Base-by-base conservation (phyloP, 805 yeast genomes). In the Danielia oregonensis region DNA sequence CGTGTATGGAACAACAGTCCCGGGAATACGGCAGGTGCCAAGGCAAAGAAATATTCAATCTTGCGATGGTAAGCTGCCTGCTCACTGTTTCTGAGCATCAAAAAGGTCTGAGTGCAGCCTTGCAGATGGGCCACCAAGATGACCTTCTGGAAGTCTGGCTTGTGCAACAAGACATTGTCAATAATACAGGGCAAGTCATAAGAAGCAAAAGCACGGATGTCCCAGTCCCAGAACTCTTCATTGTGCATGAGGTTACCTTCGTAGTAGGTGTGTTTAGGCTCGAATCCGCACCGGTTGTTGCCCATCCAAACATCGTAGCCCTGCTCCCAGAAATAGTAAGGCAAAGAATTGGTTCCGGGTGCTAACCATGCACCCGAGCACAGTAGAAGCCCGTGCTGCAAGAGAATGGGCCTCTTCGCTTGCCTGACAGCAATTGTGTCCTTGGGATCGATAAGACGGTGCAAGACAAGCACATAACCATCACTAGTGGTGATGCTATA, bases 281-380 rank as follows among this genome's bases (percentile, higher is more conserved):
- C 66, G 53, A 89, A 84, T 5, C 96, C 95, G 45, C 96, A 82
- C 42, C 98, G 63, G 52, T 88, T 89, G 52, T 88, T 86, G 1
- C 96, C 96, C 35, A 88, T 55, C 96, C 96, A 88, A 6, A 88
- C 87, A 47, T 88, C 96, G 50, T 71, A 86, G 0, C 93, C 89
- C 17, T 65, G 57, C 21, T 65, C 61, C 24, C 57, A 32, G 68
- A 68, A 52, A 67, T 71, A 54, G 70, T 76, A 46, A 0, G 91
- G 93, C 27, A 93, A 59, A 8, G 95, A 82, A 39, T 82, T 77
- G 37, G 72, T 68, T 0, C 97, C 98, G n/a, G 85, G 65, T 0
- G 95, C 81, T 18, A 91, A 71, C 56, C 74, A 91, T 0, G 96
- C 83, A 0, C 89, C 96, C 0, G 91, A 78, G 15, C 94, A 82